Percentiles rank a stretch among this genome's conserved stretches.
These are phyloP conservation scores for Phytophthora idaei DNA, from an alignment of 352 stramenopile species.

Conservation along the genomic window DNA sequence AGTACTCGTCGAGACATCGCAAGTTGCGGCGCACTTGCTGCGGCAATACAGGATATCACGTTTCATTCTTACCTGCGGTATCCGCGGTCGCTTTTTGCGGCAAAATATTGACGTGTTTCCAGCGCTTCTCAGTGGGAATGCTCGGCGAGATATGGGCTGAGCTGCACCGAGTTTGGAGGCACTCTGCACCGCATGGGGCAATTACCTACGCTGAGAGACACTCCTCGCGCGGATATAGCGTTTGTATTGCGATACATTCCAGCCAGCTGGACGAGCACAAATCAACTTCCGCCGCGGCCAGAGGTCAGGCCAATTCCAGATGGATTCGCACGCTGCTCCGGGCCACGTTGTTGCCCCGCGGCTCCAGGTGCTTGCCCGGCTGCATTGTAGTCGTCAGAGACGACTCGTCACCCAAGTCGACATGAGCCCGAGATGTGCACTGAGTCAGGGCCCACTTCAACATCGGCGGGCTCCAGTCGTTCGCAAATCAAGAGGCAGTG, in stretches of 20 bases:
- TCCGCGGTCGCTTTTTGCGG: conserved; percentile 10
- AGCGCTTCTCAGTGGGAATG: conserved; percentile 1
- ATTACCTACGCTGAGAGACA: conserved; percentile 29
- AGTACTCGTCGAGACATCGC: conserved; percentile 11
- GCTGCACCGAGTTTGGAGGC: conserved; percentile 9
- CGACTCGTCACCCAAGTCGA: conserved; percentile 3
- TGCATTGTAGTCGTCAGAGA: conserved; percentile 3
- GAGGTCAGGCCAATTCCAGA: conserved; percentile 29
- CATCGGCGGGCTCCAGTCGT: conserved; percentile 5
- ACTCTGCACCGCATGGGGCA: conserved; percentile 9
- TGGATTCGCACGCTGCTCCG: conserved; percentile 9
- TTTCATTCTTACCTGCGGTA: conserved; percentile 16
- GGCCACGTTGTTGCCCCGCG: conserved; percentile 23
- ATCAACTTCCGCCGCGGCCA: conserved; percentile 20
- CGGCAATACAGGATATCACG: conserved; percentile 7
- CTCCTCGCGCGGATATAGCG: not conserved
- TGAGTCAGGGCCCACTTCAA: conserved; percentile 26
- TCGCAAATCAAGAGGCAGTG: conserved; percentile 18
- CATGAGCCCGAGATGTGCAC: conserved; percentile 7
- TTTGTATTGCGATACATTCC: conserved; percentile 16
- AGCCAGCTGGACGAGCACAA: conserved; percentile 29
- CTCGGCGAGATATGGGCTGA: conserved; percentile 1
- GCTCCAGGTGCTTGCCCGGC: conserved; percentile 14
- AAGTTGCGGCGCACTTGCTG: conserved; percentile 15
- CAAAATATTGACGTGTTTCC: conserved; percentile 24